These are phyloP conservation scores for Eucalyptus pauciflora DNA, from an alignment of 345 rosid species.

Conservation along the genomic window DNA sequence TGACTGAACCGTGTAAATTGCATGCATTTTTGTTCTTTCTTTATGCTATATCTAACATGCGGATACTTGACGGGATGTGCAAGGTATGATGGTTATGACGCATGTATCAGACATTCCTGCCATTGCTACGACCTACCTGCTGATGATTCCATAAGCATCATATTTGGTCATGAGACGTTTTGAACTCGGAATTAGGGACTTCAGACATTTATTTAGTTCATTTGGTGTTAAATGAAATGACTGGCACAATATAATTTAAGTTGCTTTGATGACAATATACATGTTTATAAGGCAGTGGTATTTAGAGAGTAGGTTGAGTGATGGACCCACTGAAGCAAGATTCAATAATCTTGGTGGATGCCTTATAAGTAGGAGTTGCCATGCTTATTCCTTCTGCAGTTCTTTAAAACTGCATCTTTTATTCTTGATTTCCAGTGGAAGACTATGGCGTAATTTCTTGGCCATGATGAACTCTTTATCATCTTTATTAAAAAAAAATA, in stretches of 20 bases:
- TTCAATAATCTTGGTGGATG: neutral
- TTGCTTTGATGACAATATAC: neutral
- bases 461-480: neutral
- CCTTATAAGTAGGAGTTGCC: neutral
- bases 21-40: neutral
- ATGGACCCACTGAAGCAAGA: neutral
- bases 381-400: neutral
- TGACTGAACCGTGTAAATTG: neutral
- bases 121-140: neutral
- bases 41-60: neutral
- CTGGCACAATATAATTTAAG: neutral
- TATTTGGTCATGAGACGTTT: neutral
- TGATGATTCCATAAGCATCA: neutral
- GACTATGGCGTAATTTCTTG: neutral
- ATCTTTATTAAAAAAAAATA: neutral
- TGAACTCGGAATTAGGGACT: neutral
- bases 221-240: neutral
- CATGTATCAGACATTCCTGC: neutral
- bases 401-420: neutral
- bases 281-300: neutral
- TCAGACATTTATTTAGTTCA: neutral
- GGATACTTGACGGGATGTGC: neutral
- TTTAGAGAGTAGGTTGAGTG: neutral
- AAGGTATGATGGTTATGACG: neutral
- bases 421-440: neutral